Percentiles rank a stretch among this genome's conserved stretches.
Evolutionary conservation across 2,329 filamentous ascomycete genomes (phyloP).

Genomic region (Claviceps capensis): DNA sequence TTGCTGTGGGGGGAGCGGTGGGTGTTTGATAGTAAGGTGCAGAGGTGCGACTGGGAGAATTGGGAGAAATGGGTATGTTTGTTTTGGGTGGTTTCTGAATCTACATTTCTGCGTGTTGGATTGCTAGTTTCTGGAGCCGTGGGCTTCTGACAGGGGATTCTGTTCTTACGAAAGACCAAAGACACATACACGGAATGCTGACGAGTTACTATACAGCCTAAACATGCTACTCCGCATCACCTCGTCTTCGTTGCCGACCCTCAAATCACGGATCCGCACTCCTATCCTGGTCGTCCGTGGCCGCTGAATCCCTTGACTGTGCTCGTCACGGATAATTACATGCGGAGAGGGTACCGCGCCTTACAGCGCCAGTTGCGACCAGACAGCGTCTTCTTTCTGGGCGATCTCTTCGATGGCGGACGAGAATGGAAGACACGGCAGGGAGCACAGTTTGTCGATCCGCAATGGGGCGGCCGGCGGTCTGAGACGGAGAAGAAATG

Average conservation of each 20-base stretch:
- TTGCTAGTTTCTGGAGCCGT: neutral
- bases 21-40: conserved; percentile 57
- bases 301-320: conserved; percentile 40
- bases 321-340: conserved; percentile 72
- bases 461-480: conserved; percentile 39
- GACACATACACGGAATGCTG: neutral
- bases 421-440: conserved; percentile 76
- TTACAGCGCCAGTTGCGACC: conserved; percentile 67
- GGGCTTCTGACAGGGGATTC: neutral
- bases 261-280: conserved; percentile 84
- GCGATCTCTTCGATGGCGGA: conserved; percentile 90
- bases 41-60: conserved; percentile 62
- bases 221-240: conserved; percentile 66
- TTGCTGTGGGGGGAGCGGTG: conserved; percentile 78
- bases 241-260: conserved; percentile 79
- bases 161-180: neutral
- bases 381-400: conserved; percentile 80
- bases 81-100: conserved; percentile 10
- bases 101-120: too few relatives aligned
- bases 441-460: conserved; percentile 41
- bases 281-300: conserved; percentile 72
- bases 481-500: conserved; percentile 38
- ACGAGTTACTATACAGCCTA: conserved; percentile 40
- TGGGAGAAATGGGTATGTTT: conserved; percentile 88
- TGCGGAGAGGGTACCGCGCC: conserved; percentile 67